A percentile compares a stretch with the other conserved stretches of the same genome.
phyloP scores from a whole-genome alignment of 2,329 filamentous ascomycete species.

The Colletotrichum navitas region DNA sequence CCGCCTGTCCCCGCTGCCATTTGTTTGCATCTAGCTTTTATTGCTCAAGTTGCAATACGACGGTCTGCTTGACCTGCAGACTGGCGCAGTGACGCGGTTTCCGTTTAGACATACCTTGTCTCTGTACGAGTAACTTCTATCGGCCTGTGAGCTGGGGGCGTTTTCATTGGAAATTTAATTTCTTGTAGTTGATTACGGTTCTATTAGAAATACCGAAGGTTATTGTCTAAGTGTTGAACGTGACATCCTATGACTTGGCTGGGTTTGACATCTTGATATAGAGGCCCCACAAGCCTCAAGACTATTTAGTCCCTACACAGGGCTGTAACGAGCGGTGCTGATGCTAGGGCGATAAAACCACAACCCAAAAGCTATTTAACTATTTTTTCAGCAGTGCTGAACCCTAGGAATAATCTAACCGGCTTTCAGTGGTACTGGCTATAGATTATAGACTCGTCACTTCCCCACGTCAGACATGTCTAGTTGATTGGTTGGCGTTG shows the following conservation, averaged over 20 bases:
- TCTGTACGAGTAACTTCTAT: background rate
- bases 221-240: too few relatives aligned
- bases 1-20: background rate
- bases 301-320: too few relatives aligned
- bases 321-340: too few relatives aligned
- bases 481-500: background rate
- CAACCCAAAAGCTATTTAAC: too few relatives aligned
- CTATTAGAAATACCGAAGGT: background rate
- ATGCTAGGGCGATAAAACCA: too few relatives aligned
- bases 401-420: too few relatives aligned
- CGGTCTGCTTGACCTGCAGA: background rate
- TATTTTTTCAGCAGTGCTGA: too few relatives aligned
- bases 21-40: slow-evolving; percentile 2
- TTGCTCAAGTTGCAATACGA: background rate
- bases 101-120: background rate
- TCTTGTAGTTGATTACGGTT: background rate
- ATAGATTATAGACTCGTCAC: too few relatives aligned
- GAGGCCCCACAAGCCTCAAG: too few relatives aligned
- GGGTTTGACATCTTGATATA: background rate
- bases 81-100: too few relatives aligned
- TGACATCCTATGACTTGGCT: background rate
- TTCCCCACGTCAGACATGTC: too few relatives aligned
- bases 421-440: too few relatives aligned
- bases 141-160: background rate
- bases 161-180: background rate